Evolutionary conservation across 257 asterid species (phyloP).

Genomic region (Lantana camara): DNA sequence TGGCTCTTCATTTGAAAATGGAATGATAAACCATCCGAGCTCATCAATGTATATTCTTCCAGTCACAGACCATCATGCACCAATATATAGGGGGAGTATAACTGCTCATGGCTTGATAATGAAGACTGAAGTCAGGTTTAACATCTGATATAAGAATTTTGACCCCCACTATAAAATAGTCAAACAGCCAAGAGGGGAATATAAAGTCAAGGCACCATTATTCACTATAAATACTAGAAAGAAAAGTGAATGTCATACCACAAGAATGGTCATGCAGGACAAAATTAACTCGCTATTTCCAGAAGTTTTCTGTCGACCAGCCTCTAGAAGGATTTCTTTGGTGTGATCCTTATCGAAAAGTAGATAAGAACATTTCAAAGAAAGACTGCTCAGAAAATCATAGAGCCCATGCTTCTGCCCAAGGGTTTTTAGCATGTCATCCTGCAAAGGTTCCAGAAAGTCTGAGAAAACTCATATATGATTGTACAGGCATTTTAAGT

Average conservation of each 20-base stretch:
- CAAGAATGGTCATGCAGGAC: conserved; percentile 96
- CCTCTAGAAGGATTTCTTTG: conserved; percentile 81
- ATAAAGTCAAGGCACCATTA: conserved; percentile 16
- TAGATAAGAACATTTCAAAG: conserved; percentile 84
- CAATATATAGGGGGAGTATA: not conserved
- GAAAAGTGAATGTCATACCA: conserved; percentile 55
- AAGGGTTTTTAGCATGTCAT: conserved; percentile 65
- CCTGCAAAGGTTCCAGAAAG: conserved; percentile 49
- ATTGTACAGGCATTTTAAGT: conserved; percentile 18
- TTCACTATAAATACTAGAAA: not conserved
- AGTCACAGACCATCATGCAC: conserved; percentile 10
- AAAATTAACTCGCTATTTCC: conserved; percentile 69
- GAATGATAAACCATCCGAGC: conserved; percentile 18
- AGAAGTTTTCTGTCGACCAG: conserved; percentile 64
- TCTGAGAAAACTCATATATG: conserved; percentile 31
- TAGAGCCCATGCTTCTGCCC: conserved; percentile 79
- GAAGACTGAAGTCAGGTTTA: conserved; percentile 8
- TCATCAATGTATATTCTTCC: conserved; percentile 9
- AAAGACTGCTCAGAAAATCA: conserved; percentile 75
- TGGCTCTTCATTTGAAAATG: conserved; percentile 6
- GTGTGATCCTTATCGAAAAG: conserved; percentile 88
- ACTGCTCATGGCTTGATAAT: not conserved
- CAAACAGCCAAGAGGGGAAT: conserved; percentile 6
- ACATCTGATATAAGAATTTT: conserved; percentile 24
- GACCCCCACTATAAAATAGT: conserved; percentile 20